Evolutionary conservation across 352 stramenopile species (phyloP), one percentile per base, ranked within the genome.

Genomic region (Globisporangium polare): DNA sequence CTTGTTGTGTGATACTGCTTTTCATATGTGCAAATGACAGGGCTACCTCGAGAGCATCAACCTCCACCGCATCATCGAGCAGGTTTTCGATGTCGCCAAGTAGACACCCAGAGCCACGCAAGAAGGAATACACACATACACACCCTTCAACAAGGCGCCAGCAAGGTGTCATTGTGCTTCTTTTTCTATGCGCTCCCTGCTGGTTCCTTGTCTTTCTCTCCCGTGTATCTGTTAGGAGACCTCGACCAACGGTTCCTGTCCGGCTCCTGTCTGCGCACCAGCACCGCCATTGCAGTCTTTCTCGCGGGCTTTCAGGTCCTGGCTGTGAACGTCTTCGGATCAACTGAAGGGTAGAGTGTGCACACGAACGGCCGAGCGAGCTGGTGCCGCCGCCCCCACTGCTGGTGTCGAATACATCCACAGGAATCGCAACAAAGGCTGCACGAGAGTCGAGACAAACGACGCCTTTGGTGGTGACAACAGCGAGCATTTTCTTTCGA

Each of bases 21-120:
- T 63, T 71, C 53, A 8, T 17, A 33, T 33, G 29, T 39, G 24
- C 5, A 26, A 54, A 43, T 43, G 37, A 63, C 64, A 90, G 80
- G 83, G 86, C 54, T 89, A 95, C 63, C 67, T 95, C 55, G 83
- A 92, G 59, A 93, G 83, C 66, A 95, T 95, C 66, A 95, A 95
- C 65, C 73, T 95, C 33, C 86, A 92, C 58, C 77, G 77, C 60
- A 88, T 95, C 62, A 84, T 93, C 67, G 86, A 93, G 33, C 72
- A 87, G 68, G 80, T 92, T 57, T 92, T 95, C 53, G 82, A 93
- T 61, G 84, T 94, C 59, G 78, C 78, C 61, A 92, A 92, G 73
- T 94, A 85, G 83, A 58, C 3, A 18, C 6, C 12, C 17, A 10
- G 50, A 27, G 15, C n/a, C n/a, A n/a, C n/a, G n/a, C n/a, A 27